phyloP scores from a whole-genome alignment of 140 eudicot genomes.

The Erigeron philadelphicus region DNA sequence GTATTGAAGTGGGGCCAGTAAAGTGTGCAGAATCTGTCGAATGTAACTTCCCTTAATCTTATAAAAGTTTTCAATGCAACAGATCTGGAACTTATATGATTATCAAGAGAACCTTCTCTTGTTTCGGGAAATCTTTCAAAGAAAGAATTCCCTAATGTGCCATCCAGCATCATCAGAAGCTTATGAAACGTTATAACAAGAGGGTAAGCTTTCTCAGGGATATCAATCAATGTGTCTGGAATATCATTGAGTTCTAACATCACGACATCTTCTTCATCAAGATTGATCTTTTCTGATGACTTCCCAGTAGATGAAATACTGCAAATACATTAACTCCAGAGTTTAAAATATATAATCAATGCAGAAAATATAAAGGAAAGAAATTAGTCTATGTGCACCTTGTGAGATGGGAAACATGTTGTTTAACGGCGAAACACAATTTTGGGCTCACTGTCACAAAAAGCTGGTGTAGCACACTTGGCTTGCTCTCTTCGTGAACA shows the following conservation, averaged over 20 bases:
- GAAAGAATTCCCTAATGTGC: conserved; percentile 46
- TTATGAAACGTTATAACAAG: conserved; percentile 57
- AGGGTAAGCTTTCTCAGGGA: conserved; percentile 43
- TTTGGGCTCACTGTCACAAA: conserved; percentile 90
- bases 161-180: conserved; percentile 63
- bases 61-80: conserved; percentile 49
- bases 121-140: conserved; percentile 44
- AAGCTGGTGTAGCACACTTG: conserved; percentile 46
- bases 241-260: conserved; percentile 33
- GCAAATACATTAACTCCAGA: conserved; percentile 11
- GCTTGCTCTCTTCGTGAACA: conserved; percentile 19
- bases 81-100: conserved; percentile 35
- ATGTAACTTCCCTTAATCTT: conserved; percentile 59
- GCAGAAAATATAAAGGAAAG: background rate
- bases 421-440: conserved; percentile 69
- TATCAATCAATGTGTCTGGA: conserved; percentile 44
- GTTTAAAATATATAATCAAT: background rate
- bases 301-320: conserved; percentile 37
- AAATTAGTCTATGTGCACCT: conserved; percentile 34
- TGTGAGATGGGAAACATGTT: conserved; percentile 63
- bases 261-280: conserved; percentile 37
- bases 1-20: conserved; percentile 75
- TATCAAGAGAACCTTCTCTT: conserved; percentile 20
- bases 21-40: conserved; percentile 43
- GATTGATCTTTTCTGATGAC: conserved; percentile 10